Percentiles rank a stretch among this genome's conserved stretches.
These are phyloP conservation scores for Amaranthus hypochondriacus DNA, from an alignment of 148 eudicot species.

Conservation along the genomic window DNA sequence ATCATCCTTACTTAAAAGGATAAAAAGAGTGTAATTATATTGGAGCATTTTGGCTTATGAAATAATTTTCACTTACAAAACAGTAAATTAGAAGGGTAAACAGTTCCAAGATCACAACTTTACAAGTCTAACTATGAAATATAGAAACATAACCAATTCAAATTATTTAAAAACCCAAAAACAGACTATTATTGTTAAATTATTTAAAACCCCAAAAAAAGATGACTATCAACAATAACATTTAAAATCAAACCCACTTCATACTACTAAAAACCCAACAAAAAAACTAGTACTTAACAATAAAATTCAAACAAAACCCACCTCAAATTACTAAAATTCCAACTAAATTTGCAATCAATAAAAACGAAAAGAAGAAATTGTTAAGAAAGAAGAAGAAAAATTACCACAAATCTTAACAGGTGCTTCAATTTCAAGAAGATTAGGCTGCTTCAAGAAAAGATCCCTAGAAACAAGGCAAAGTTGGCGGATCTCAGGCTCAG, in stretches of 20 bases:
- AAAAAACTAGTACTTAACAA: background rate
- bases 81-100: background rate
- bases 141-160: too few species aligned
- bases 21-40: too few species aligned
- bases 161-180: too few species aligned
- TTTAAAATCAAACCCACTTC: too few species aligned
- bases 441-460: conserved; percentile 61
- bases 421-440: conserved; percentile 65
- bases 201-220: too few species aligned
- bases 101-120: conserved; percentile 9
- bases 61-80: background rate
- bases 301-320: conserved; percentile 4
- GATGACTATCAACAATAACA: too few species aligned
- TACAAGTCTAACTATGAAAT: background rate
- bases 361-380: too few species aligned
- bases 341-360: background rate
- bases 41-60: too few species aligned
- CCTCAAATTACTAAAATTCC: background rate
- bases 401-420: conserved; percentile 80
- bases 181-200: too few species aligned
- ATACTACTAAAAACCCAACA: too few species aligned
- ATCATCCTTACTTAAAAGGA: too few species aligned
- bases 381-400: background rate
- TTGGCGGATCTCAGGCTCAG: conserved; percentile 68
- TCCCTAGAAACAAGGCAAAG: conserved; percentile 50